These are phyloP conservation scores for Geranomyces variabilis DNA, from an alignment of 192 early-diverging fungal genomes.

Conservation along the genomic window DNA sequence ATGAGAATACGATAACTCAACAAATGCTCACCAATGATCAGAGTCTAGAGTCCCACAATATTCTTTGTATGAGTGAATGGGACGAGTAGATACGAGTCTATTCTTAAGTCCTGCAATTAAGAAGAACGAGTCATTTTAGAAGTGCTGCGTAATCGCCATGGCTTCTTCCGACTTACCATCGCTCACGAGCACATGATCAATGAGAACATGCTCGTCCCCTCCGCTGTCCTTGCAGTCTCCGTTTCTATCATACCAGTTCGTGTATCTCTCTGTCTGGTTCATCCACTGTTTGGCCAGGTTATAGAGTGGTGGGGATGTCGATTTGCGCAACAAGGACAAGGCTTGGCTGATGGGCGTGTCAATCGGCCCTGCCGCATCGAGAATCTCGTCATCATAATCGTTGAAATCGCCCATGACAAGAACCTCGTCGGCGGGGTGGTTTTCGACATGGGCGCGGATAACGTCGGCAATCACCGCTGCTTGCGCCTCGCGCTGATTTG, in stretches of 20 bases:
- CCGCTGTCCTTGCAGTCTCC: constrained; percentile 20
- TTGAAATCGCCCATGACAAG: constrained; percentile 30
- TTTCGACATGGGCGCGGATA: constrained; percentile 10
- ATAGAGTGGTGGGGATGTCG: constrained; percentile 20
- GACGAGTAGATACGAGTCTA: background rate
- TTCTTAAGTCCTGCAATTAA: constrained; percentile 5
- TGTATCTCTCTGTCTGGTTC: constrained; percentile 20
- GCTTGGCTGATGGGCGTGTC: constrained; percentile 28
- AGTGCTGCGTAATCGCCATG: background rate
- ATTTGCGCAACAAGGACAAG: constrained; percentile 1
- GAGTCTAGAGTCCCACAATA: constrained; percentile 26
- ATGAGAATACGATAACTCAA: background rate
- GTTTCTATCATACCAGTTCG: constrained; percentile 32
- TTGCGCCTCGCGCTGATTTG: constrained; percentile 28
- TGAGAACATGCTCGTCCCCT: constrained; percentile 21
- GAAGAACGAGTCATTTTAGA: background rate
- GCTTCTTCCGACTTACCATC: background rate
- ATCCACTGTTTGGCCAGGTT: constrained; percentile 20
- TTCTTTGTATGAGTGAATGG: constrained; percentile 20
- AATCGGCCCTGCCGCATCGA: constrained; percentile 26
- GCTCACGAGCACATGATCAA: constrained; percentile 33
- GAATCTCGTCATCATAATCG: constrained; percentile 26
- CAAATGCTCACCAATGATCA: constrained; percentile 18
- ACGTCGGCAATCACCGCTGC: constrained; percentile 4
- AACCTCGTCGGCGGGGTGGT: constrained; percentile 6